phyloP scores from a whole-genome alignment of 2,329 filamentous ascomycete genomes.

The Penicillium brevicompactum region DNA sequence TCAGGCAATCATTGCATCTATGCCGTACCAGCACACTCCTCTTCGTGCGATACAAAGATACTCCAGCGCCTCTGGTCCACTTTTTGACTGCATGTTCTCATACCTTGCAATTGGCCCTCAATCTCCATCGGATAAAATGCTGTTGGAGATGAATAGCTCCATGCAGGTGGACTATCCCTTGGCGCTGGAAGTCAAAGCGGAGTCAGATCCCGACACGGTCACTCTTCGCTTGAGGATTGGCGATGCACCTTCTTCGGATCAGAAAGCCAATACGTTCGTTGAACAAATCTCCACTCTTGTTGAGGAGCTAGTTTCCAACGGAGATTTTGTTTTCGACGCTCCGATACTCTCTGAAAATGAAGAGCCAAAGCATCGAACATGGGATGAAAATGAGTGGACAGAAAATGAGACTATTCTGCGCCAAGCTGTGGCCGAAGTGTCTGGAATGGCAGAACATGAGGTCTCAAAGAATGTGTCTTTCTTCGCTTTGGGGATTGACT shows the following conservation, averaged over 20 bases:
- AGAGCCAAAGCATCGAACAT: background rate
- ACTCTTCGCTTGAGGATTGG: slow-evolving; percentile 2
- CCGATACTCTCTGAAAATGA: background rate
- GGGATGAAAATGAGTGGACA: slow-evolving; percentile 1
- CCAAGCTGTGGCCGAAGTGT: background rate
- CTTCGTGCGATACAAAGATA: slow-evolving; percentile 2
- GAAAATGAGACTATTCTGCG: background rate
- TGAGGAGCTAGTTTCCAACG: background rate
- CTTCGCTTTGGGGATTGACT: slow-evolving; percentile 8
- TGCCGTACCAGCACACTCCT: slow-evolving; percentile 5
- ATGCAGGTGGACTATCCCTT: slow-evolving; percentile 6
- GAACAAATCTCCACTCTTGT: background rate
- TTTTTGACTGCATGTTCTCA: slow-evolving; percentile 6
- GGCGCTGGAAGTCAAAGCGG: slow-evolving; percentile 4
- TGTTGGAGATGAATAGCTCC: slow-evolving; percentile 3
- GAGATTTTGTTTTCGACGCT: background rate
- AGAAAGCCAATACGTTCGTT: background rate
- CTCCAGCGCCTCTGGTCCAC: background rate
- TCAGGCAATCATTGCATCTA: background rate
- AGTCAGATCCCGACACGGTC: background rate
- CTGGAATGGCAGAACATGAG: background rate
- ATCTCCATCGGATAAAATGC: background rate
- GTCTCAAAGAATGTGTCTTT: slow-evolving; percentile 5
- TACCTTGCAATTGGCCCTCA: background rate
- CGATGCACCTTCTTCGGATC: background rate